phyloP scores from a whole-genome alignment of 495 filamentous ascomycete genomes.

The Sabuloglossum arenarium region DNA sequence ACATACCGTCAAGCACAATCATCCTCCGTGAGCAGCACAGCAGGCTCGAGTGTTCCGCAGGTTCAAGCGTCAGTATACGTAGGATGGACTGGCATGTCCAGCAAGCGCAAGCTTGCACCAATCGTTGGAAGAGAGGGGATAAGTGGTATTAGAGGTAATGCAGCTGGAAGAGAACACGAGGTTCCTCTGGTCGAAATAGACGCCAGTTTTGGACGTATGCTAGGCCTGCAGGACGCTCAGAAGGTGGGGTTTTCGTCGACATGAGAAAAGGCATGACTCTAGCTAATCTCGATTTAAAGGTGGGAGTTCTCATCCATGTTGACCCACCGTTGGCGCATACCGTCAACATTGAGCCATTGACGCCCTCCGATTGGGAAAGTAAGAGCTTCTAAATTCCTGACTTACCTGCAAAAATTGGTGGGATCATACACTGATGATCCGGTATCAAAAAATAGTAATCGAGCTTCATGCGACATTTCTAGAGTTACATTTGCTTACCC shows the following conservation, averaged over 20 bases:
- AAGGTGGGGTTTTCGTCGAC: slow-evolving; percentile 35
- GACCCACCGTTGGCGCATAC: slow-evolving; percentile 82
- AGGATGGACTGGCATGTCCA: slow-evolving; percentile 95
- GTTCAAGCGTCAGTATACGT: slow-evolving; percentile 51
- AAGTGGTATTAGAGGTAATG: slow-evolving; percentile 25
- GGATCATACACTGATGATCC: background rate
- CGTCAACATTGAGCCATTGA: slow-evolving; percentile 88
- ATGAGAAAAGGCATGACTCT: background rate
- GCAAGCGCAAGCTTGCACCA: slow-evolving; percentile 56
- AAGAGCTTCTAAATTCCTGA: slow-evolving; percentile 13
- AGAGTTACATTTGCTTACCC: slow-evolving; percentile 79
- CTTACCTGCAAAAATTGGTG: background rate
- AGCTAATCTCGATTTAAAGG: slow-evolving; percentile 17
- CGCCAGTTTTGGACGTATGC: slow-evolving; percentile 61
- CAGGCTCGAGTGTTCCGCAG: slow-evolving; percentile 15
- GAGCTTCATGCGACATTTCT: slow-evolving; percentile 89
- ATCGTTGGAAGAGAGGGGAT: slow-evolving; percentile 56
- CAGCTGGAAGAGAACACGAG: slow-evolving; percentile 46
- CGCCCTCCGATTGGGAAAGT: slow-evolving; percentile 87
- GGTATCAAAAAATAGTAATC: slow-evolving; percentile 38
- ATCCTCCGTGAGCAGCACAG: slow-evolving; percentile 25
- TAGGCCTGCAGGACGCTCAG: slow-evolving; percentile 67
- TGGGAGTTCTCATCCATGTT: slow-evolving; percentile 52
- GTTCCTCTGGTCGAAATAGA: slow-evolving; percentile 67
- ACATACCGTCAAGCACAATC: slow-evolving; percentile 13